Conservation (phyloP, 2,329 filamentous ascomycete genomes). For the Bisporella sp. region DNA sequence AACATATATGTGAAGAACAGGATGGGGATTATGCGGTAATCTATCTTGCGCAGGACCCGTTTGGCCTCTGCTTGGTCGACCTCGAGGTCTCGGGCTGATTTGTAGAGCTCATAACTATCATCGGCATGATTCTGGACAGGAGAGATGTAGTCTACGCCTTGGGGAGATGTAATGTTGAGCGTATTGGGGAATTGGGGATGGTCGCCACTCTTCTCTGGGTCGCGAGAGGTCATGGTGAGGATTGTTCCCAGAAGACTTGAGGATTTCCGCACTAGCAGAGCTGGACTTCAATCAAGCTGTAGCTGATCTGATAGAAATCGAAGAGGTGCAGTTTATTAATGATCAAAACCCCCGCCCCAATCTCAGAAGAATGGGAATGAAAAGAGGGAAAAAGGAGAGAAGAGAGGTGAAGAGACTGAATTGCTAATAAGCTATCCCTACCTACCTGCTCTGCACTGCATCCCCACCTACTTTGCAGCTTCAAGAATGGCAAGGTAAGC, state of each 20-base stretch:
- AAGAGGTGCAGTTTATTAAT: too few species aligned
- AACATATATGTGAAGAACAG: conserved; percentile 51
- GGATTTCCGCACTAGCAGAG: too few species aligned
- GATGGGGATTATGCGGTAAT: conserved; percentile 46
- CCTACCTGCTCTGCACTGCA: too few species aligned
- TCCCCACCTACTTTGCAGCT: too few species aligned
- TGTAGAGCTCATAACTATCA: conserved; percentile 32
- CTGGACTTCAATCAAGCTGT: too few species aligned
- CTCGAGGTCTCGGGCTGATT: conserved; percentile 21
- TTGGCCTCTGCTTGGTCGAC: conserved; percentile 22
- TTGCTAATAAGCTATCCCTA: too few species aligned
- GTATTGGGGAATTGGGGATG: not conserved
- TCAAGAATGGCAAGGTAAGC: too few species aligned
- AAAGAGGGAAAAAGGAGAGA: too few species aligned
- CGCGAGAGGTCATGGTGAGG: conserved; percentile 2
- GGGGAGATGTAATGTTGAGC: not conserved
- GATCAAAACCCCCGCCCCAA: too few species aligned
- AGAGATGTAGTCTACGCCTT: conserved; percentile 9
- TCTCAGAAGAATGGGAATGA: too few species aligned
- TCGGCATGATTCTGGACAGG: conserved; percentile 22
- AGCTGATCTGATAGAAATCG: too few species aligned
- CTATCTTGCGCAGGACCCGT: conserved; percentile 47
- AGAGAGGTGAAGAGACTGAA: too few species aligned
- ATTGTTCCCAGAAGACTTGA: not conserved
- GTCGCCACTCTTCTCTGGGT: conserved; percentile 6